These are phyloP conservation scores for Neocatenulostroma microsporum DNA, from an alignment of 2,329 filamentous ascomycete genomes.

Conservation along the genomic window DNA sequence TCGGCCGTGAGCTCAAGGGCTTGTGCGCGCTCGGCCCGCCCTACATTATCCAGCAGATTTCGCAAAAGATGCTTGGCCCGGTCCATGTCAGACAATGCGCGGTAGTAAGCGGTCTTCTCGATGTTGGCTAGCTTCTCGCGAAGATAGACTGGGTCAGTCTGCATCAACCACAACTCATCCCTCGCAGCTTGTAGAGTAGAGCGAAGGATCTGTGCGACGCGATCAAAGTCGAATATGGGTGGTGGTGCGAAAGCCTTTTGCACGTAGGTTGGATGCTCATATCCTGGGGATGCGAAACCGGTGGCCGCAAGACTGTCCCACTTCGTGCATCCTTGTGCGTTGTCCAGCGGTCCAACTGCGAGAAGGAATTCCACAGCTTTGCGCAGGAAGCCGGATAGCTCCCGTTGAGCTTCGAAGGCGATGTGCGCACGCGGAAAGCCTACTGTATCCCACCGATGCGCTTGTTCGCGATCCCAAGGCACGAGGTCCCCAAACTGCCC, in stretches of 20 bases:
- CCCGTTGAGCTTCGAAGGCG: neutral
- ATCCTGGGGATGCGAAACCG: no score
- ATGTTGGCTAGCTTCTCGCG: neutral
- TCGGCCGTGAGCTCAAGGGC: no score
- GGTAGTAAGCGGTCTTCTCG: neutral
- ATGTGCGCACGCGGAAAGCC: neutral
- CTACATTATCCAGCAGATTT: neutral
- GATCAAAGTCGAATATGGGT: neutral
- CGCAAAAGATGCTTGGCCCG: neutral
- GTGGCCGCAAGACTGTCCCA: no score
- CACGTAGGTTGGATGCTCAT: no score
- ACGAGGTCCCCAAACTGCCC: neutral
- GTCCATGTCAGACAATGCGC: neutral
- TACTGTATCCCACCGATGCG: slow-evolving; percentile 1
- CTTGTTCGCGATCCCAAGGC: neutral
- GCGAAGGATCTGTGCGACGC: neutral
- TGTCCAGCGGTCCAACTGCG: neutral
- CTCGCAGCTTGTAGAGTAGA: neutral
- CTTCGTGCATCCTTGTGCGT: no score
- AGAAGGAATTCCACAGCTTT: neutral
- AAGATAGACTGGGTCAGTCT: neutral
- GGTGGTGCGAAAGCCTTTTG: neutral
- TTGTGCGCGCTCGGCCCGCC: neutral
- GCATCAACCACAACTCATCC: neutral
- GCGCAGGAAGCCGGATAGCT: neutral